phyloP scores from a whole-genome alignment of 805 yeast species.

The Wilhelminamyces savonicus region DNA sequence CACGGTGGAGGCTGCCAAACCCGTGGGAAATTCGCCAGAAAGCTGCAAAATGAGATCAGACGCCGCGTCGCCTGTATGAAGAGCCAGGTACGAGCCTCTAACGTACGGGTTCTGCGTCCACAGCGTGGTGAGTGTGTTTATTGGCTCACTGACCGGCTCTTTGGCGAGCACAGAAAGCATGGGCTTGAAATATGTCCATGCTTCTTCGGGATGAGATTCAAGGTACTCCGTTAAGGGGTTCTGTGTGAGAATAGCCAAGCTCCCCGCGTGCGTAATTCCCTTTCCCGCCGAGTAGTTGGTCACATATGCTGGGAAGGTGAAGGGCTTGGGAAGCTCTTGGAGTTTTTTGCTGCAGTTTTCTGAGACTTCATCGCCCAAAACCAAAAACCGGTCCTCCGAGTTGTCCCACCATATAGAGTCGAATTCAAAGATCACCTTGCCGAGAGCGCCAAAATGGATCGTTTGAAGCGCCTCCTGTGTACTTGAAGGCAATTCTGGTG shows the following conservation, averaged over 20 bases:
- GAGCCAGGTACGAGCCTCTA: constrained; percentile 77
- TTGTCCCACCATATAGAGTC: constrained; percentile 54
- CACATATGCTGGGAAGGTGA: constrained; percentile 57
- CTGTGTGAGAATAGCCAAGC: constrained; percentile 63
- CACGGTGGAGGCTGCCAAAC: constrained; percentile 45
- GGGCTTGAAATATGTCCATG: constrained; percentile 58
- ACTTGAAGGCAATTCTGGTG: no score
- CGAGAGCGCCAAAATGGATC: constrained; percentile 61
- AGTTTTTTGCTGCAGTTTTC: no score
- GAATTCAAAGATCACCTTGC: constrained; percentile 70
- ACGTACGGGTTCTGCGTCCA: constrained; percentile 82
- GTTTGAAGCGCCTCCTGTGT: constrained; percentile 5
- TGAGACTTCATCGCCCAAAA: constrained; percentile 2
- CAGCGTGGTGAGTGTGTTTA: constrained; percentile 41
- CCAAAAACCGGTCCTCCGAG: constrained; percentile 20
- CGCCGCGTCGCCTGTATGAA: constrained; percentile 65
- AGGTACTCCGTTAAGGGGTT: constrained; percentile 64
- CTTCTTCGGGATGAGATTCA: constrained; percentile 42
- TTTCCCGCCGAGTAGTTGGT: constrained; percentile 49
- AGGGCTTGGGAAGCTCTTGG: constrained; percentile 29
- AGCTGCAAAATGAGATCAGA: constrained; percentile 55
- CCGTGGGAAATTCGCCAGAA: constrained; percentile 33
- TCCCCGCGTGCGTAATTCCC: constrained; percentile 29
- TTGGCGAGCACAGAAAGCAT: constrained; percentile 28
- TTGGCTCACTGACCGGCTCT: constrained; percentile 15